These are phyloP conservation scores for Naumovozyma baii DNA, from an alignment of 805 yeast genomes.

Conservation along the genomic window DNA sequence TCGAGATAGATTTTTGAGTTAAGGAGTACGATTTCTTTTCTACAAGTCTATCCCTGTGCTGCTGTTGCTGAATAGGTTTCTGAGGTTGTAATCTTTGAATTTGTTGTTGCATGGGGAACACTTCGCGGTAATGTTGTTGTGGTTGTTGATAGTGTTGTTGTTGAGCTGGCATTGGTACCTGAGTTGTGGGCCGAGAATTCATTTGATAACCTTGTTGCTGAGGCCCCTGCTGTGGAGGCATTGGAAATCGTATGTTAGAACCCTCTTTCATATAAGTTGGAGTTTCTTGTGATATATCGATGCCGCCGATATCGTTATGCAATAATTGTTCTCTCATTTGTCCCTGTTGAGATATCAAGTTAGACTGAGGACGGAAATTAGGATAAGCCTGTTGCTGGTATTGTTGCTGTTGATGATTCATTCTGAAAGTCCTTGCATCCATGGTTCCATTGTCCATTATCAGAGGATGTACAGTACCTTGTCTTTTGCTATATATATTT, in stretches of 20 bases:
- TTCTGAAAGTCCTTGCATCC: conserved; percentile 30
- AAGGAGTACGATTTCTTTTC: conserved; percentile 16
- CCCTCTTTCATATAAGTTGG: conserved; percentile 20
- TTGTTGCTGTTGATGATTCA: conserved; percentile 4
- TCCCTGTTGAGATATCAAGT: conserved; percentile 6
- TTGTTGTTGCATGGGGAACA: conserved; percentile 5
- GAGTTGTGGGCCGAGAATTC: not conserved
- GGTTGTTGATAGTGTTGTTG: not conserved
- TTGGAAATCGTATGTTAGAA: too few relatives aligned
- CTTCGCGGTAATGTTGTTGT: not conserved
- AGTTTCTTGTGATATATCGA: conserved; percentile 37
- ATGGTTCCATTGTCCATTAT: conserved; percentile 14
- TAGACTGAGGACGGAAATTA: conserved; percentile 2
- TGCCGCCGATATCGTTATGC: conserved; percentile 34
- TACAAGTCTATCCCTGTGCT: conserved; percentile 5
- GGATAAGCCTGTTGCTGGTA: too few relatives aligned
- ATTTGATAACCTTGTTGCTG: not conserved
- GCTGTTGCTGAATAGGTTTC: conserved; percentile 7
- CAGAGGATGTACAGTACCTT: too few relatives aligned
- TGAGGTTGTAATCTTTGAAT: conserved; percentile 4
- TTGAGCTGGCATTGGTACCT: not conserved
- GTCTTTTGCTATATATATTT: too few relatives aligned
- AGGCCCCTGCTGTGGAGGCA: not conserved
- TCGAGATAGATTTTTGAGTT: conserved; percentile 17
- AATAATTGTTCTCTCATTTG: conserved; percentile 31